A percentile compares a stretch with the other conserved stretches of the same genome.
Evolutionary conservation across 495 filamentous ascomycete genomes (phyloP).

Genomic region (Jackrogersella multiformis): DNA sequence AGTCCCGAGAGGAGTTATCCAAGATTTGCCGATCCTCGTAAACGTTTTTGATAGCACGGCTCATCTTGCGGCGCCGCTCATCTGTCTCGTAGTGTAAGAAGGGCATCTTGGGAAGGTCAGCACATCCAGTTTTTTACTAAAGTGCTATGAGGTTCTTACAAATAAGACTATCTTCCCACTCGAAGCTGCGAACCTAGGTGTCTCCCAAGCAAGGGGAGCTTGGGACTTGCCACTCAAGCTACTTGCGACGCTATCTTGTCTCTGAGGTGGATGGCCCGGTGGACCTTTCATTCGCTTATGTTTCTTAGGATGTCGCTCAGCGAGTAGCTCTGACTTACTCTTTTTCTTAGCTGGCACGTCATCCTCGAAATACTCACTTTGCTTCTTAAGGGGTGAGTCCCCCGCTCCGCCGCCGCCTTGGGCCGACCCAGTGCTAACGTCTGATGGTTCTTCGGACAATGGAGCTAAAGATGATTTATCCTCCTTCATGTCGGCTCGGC

Average conservation of each 20-base stretch:
- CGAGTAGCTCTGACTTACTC: slow-evolving; percentile 43
- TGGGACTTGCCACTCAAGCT: slow-evolving; percentile 20
- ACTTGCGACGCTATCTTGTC: slow-evolving; percentile 31
- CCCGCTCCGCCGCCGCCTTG: slow-evolving; percentile 6
- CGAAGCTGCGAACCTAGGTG: slow-evolving; percentile 33
- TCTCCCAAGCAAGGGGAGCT: slow-evolving; percentile 40
- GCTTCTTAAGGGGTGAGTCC: slow-evolving; percentile 24
- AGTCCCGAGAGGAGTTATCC: slow-evolving; percentile 57
- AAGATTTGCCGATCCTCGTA: slow-evolving; percentile 31
- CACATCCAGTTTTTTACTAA: background rate
- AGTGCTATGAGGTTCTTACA: slow-evolving; percentile 32
- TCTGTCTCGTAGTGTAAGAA: slow-evolving; percentile 75
- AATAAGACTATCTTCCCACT: slow-evolving; percentile 66
- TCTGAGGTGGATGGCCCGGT: slow-evolving; percentile 40
- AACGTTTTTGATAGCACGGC: slow-evolving; percentile 64
- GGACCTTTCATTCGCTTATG: slow-evolving; percentile 42
- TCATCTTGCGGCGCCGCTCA: slow-evolving; percentile 65
- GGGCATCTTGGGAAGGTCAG: slow-evolving; percentile 62
- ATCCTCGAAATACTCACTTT: slow-evolving; percentile 40
- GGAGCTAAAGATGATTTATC: slow-evolving; percentile 37
- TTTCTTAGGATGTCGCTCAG: slow-evolving; percentile 47
- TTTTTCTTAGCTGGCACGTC: slow-evolving; percentile 52
- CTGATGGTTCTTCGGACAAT: slow-evolving; percentile 40
- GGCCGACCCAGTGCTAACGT: slow-evolving; percentile 34
- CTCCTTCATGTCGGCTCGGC: slow-evolving; percentile 52